Base-by-base conservation (phyloP, 441 rosid species). In the Eutrema salsugineum region DNA sequence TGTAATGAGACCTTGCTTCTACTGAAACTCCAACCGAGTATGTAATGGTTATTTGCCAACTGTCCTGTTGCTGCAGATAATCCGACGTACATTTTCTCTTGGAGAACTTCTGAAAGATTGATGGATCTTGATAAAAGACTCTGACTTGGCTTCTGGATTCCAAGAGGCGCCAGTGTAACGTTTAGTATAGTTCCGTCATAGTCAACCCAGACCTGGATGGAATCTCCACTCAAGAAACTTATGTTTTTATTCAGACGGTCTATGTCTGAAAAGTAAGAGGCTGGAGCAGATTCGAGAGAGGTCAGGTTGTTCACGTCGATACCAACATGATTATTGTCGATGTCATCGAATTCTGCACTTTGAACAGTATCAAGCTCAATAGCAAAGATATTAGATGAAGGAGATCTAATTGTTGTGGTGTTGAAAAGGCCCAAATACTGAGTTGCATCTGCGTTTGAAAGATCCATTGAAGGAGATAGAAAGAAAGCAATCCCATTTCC, bases 401-500 rank as follows among this genome's bases (percentile, higher is more conserved):
- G 49, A 4, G 84, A 74, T 2, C 86, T 81, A 22, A 60, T 44
- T 63, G 80, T 85, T 63, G 43, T 43, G 1, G 5, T 67, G 51
- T 79, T 88, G 74, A 90, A 85, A 16, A 90, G 79, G 14, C 96
- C 90, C 8, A 90, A 49, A 30, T 14, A 71, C 62, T 77, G 80
- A 44, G 70, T 71, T 5, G 81, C 72, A n/a, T 6, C 62, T 59
- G 84, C 81, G 4, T 80, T 73, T 0, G 89, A 80, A 47, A 85
- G 79, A 33, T 78, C 83, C 72, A 54, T 79, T 15, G 73, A 58
- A 33, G 93, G 89, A 12, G 91, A 68, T 6, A 89, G 47, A 42
- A 83, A 90, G 47, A 91, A 87, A 15, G 90, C 84, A 12, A 91
- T 68, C 5, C 93, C 95, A 4, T 86, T 85, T 42, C 83, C 86